These are phyloP conservation scores for Brassica rapa DNA, from an alignment of 345 rosid genomes.

Conservation along the genomic window DNA sequence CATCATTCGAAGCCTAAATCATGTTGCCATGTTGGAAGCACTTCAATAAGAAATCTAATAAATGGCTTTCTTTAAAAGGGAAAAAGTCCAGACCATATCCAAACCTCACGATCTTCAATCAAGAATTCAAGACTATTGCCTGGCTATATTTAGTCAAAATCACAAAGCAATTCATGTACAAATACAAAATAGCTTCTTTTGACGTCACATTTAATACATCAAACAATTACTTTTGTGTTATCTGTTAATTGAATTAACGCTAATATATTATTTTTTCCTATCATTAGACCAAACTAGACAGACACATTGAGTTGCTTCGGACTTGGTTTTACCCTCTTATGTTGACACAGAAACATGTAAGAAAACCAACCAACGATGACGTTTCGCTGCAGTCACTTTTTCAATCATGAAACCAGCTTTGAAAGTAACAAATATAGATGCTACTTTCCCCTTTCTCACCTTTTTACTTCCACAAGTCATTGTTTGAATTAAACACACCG, in stretches of 20 bases:
- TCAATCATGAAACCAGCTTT: conserved; percentile 20
- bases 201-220: conserved; percentile 19
- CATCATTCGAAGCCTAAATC: not conserved
- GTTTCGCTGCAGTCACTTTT: conserved; percentile 32
- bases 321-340: conserved; percentile 37
- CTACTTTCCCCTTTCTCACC: conserved; percentile 23
- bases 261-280: conserved; percentile 1
- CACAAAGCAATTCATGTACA: not conserved
- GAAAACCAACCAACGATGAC: conserved; percentile 33
- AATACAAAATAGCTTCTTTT: not conserved
- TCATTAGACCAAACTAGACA: conserved; percentile 28
- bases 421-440: conserved; percentile 27
- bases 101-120: conserved; percentile 22
- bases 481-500: conserved; percentile 5
- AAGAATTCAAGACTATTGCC: conserved; percentile 13
- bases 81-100: not conserved
- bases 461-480: conserved; percentile 30
- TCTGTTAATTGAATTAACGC: conserved; percentile 5
- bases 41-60: conserved; percentile 2
- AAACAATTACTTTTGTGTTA: conserved; percentile 12
- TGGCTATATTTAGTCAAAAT: conserved; percentile 26
- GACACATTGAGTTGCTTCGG: conserved; percentile 36
- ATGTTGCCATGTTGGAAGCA: not conserved
- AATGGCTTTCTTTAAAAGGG: conserved; percentile 21
- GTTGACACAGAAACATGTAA: conserved; percentile 42